Conservation (phyloP, 208 protist species). For the Wallacemonas sp. region DNA sequence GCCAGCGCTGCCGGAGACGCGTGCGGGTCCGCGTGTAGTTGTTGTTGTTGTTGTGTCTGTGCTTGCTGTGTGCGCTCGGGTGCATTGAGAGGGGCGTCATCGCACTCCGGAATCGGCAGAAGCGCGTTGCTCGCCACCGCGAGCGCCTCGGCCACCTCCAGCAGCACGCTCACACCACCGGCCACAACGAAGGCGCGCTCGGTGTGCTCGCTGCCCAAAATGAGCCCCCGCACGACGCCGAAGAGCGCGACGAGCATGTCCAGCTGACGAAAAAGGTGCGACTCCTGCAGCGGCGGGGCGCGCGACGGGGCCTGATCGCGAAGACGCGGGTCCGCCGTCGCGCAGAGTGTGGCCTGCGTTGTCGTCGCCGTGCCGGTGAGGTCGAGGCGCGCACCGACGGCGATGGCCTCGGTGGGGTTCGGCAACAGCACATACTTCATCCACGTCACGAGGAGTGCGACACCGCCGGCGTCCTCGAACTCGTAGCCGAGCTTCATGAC, state of each 20-base stretch:
- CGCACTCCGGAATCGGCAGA: background rate
- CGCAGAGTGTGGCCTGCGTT: background rate
- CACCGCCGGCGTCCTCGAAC: slow-evolving; percentile 20
- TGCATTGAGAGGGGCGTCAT: background rate
- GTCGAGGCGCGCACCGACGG: background rate
- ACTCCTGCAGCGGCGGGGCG: slow-evolving; percentile 22
- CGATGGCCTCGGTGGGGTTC: slow-evolving; percentile 7
- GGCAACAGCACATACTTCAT: slow-evolving; percentile 7
- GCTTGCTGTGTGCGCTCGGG: background rate
- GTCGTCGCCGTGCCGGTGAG: slow-evolving; percentile 3
- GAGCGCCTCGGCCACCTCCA: slow-evolving; percentile 23
- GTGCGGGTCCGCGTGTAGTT: slow-evolving; percentile 5
- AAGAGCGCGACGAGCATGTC: slow-evolving; percentile 37
- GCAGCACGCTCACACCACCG: slow-evolving; percentile 34
- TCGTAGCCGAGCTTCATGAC: slow-evolving; percentile 14
- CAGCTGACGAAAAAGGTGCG: slow-evolving; percentile 9
- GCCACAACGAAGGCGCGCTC: slow-evolving; percentile 47
- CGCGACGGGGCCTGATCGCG: background rate
- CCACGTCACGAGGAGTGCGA: slow-evolving; percentile 28
- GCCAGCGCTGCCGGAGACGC: slow-evolving; percentile 7
- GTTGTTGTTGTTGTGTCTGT: background rate
- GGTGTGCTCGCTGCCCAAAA: slow-evolving; percentile 33
- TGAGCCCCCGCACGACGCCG: slow-evolving; percentile 28
- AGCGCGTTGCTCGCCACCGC: slow-evolving; percentile 23
- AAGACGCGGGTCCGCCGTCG: no score